Evolutionary conservation across 176 grass and related monocot genomes (phyloP), one percentile per base, ranked within the genome.

Genomic region (Zoysia pacifica): DNA sequence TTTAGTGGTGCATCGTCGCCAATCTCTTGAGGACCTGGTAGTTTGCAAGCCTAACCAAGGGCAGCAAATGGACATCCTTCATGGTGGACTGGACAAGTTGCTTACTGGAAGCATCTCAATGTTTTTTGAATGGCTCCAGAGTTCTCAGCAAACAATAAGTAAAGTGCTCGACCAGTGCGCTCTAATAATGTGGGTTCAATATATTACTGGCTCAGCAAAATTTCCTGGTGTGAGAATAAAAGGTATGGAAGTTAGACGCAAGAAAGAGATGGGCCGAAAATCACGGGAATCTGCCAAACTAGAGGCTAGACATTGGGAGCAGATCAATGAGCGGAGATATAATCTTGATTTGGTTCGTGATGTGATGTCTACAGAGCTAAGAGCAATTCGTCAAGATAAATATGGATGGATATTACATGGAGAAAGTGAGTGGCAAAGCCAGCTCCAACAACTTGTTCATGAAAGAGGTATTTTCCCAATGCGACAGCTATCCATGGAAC

Each of bases 211-310:
- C 59, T 96, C 97, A 66, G 86, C 83, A 83, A 96, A 99, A 67
- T 99, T 99, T 89, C 97, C 97, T 87, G 88, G 93, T 14, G 97
- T 99, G 42, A 95, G 97, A 89, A 95, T 99, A 85, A 99, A 99
- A 88, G 97, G 97, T 48, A 89, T 96, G 86, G 97, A 99, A 85
- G 82, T 92, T 4, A 88, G 97, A 14, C 90, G 97, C 52, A 96
- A 89, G 88, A 96, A 91, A 79, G 97, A 99, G 69, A 99, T 99
- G 90, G 90, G 90, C 53, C 87, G 86, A 48, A 95, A 94, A 87
- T 91, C 84, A 79, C 89, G 89, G 5, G 97, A 99, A 79, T 67
- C 53, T 70, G 81, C 82, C 78, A 99, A 99, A 75, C 19, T 90
- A 74, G 89, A 95, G 76, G 61, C 82, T 78, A 93, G 86, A 60